phyloP scores from a whole-genome alignment of 345 rosid genomes.

The Syzygium aqueum region DNA sequence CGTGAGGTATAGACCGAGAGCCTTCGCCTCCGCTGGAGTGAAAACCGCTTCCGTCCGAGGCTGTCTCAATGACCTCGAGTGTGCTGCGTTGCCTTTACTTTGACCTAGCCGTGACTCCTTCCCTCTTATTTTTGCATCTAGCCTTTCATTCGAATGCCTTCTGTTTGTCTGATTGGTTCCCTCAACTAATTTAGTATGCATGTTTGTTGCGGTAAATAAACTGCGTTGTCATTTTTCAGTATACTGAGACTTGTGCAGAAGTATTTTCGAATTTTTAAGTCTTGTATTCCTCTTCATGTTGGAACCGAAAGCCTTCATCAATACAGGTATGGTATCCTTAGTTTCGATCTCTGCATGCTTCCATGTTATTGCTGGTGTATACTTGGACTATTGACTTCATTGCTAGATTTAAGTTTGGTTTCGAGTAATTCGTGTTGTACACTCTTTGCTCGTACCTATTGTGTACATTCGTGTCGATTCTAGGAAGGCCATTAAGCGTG shows the following conservation, averaged over 20 bases:
- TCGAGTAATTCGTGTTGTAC: background rate
- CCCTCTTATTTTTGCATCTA: background rate
- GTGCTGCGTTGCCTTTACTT: background rate
- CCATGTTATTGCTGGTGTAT: background rate
- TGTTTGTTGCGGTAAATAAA: too few relatives aligned
- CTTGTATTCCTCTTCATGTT: background rate
- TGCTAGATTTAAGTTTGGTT: background rate
- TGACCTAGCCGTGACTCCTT: background rate
- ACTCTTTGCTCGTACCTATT: background rate
- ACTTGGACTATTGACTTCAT: background rate
- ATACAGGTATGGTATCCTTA: background rate
- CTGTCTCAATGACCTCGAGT: background rate
- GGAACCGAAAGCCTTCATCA: background rate
- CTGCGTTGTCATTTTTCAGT: too few relatives aligned
- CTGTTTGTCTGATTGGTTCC: too few relatives aligned
- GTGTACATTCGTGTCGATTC: background rate
- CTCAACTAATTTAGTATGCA: too few relatives aligned
- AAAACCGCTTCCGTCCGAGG: background rate
- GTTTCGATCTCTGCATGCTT: too few relatives aligned
- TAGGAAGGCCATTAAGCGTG: background rate
- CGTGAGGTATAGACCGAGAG: rapidly evolving
- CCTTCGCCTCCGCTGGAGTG: background rate
- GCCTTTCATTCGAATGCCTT: too few relatives aligned
- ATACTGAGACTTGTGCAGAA: too few relatives aligned
- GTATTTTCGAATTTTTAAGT: too few relatives aligned